These are phyloP conservation scores for Microcyclosporella mali DNA, from an alignment of 2,329 filamentous ascomycete genomes.

Conservation along the genomic window DNA sequence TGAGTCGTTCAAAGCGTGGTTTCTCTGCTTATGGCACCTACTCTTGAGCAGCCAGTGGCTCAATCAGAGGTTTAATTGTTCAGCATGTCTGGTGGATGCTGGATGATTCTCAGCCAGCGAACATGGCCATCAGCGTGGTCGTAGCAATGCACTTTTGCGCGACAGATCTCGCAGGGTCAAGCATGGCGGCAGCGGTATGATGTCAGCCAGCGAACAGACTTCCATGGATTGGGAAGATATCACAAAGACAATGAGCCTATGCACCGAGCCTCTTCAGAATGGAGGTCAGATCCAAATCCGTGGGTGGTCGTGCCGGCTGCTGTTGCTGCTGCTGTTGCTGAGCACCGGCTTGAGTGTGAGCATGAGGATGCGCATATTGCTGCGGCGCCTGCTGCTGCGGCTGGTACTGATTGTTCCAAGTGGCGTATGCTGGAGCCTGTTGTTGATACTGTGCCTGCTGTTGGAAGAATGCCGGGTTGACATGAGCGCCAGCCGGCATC, in stretches of 20 bases:
- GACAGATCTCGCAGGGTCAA: too few relatives aligned
- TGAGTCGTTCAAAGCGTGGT: too few relatives aligned
- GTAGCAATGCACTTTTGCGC: too few relatives aligned
- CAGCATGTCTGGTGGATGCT: too few relatives aligned
- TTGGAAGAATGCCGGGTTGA: constrained; percentile 10
- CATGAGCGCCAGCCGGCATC: constrained; percentile 6
- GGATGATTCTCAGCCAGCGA: too few relatives aligned
- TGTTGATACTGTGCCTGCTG: constrained; percentile 10
- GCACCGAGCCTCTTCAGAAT: constrained; percentile 5
- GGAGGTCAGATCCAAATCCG: constrained; percentile 1
- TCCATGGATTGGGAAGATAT: too few relatives aligned
- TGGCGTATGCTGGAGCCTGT: constrained; percentile 5
- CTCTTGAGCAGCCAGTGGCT: too few relatives aligned
- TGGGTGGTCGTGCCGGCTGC: not conserved
- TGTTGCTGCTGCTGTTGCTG: constrained; percentile 4
- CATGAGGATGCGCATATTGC: constrained; percentile 1
- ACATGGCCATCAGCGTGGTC: too few relatives aligned
- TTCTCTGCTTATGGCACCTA: too few relatives aligned
- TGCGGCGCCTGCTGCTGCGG: constrained; percentile 1
- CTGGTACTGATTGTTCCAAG: constrained; percentile 2
- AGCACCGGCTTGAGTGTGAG: not conserved
- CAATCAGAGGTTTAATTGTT: too few relatives aligned
- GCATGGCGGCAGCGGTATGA: too few relatives aligned
- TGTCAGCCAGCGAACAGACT: too few relatives aligned
- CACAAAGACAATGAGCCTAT: not conserved